A percentile compares a stretch with the other conserved stretches of the same genome.
phyloP scores from a whole-genome alignment of 352 stramenopile genomes.

The Globisporangium yorkense region DNA sequence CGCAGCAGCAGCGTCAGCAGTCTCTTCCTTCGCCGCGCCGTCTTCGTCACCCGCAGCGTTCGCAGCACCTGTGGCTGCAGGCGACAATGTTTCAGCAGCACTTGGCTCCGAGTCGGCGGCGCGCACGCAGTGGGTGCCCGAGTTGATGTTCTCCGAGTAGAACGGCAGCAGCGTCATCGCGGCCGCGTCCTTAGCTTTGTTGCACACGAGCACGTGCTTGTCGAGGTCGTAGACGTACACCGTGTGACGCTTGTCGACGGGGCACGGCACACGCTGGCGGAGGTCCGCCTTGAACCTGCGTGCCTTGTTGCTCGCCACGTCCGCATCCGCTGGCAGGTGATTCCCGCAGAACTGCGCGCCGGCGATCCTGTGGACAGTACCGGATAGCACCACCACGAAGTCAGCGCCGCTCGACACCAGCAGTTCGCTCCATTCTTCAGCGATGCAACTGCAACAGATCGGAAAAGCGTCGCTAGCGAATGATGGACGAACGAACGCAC shows the following conservation, averaged over 20 bases:
- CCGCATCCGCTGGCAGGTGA: constrained; percentile 43
- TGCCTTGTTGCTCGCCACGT: constrained; percentile 41
- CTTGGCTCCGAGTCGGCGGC: background rate
- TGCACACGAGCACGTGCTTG: constrained; percentile 79
- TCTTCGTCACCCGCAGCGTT: constrained; percentile 3
- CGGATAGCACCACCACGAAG: background rate
- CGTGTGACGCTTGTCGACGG: constrained; percentile 60
- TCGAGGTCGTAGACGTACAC: constrained; percentile 75
- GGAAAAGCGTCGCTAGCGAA: background rate
- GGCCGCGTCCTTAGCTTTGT: constrained; percentile 61
- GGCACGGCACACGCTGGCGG: constrained; percentile 63
- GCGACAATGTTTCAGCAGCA: background rate
- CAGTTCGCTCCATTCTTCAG: background rate
- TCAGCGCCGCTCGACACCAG: too few relatives aligned
- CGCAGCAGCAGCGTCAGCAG: background rate
- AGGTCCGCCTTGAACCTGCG: constrained; percentile 56
- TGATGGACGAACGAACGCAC: constrained; percentile 17
- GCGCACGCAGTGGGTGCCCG: constrained; percentile 32
- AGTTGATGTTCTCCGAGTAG: constrained; percentile 80
- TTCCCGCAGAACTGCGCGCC: constrained; percentile 69
- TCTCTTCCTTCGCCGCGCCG: background rate
- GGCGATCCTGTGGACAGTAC: constrained; percentile 8
- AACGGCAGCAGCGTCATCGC: constrained; percentile 56
- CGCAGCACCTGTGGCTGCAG: background rate
- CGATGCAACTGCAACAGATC: background rate